Percentiles rank a stretch among this genome's conserved stretches.
These are phyloP conservation scores for Lagenidium giganteum DNA, from an alignment of 352 stramenopile genomes.

Conservation along the genomic window DNA sequence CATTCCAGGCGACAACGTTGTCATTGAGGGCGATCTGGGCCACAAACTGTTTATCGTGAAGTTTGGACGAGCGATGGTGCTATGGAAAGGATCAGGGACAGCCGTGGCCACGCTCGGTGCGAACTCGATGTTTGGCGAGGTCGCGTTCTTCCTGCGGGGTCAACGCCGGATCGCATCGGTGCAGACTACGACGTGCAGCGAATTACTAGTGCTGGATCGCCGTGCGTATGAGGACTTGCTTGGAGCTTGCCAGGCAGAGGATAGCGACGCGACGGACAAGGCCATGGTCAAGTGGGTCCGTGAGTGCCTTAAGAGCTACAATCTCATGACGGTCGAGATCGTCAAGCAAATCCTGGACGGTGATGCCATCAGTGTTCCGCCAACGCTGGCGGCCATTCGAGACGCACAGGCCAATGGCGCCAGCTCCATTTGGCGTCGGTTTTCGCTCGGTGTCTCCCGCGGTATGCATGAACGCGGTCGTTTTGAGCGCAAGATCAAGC, in stretches of 20 bases:
- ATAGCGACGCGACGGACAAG: slow-evolving; percentile 31
- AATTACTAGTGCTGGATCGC: slow-evolving; percentile 51
- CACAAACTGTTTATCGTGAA: slow-evolving; percentile 76
- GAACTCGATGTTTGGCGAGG: slow-evolving; percentile 65
- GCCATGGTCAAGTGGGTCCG: slow-evolving; percentile 49
- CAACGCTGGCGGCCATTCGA: too few species aligned
- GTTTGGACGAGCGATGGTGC: slow-evolving; percentile 48
- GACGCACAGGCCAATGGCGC: too few species aligned
- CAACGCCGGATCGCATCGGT: slow-evolving; percentile 58
- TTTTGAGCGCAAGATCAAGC: slow-evolving; percentile 1
- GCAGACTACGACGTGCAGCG: slow-evolving; percentile 54
- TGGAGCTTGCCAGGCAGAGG: slow-evolving; percentile 30
- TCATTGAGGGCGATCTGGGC: slow-evolving; percentile 58
- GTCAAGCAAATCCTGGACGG: slow-evolving; percentile 43
- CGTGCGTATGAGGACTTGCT: slow-evolving; percentile 46
- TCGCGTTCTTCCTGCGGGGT: slow-evolving; percentile 65
- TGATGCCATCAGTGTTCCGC: slow-evolving; percentile 6
- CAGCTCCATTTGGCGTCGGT: too few species aligned
- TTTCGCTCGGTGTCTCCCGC: background rate
- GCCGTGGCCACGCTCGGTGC: slow-evolving; percentile 49
- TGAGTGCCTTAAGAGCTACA: slow-evolving; percentile 61
- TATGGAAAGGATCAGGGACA: slow-evolving; percentile 63
- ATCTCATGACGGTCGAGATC: slow-evolving; percentile 66
- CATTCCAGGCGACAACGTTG: slow-evolving; percentile 64
- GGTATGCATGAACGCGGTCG: slow-evolving; percentile 2